Base-by-base conservation (phyloP, 2,329 filamentous ascomycete species). In the Curvularia verruculosa region DNA sequence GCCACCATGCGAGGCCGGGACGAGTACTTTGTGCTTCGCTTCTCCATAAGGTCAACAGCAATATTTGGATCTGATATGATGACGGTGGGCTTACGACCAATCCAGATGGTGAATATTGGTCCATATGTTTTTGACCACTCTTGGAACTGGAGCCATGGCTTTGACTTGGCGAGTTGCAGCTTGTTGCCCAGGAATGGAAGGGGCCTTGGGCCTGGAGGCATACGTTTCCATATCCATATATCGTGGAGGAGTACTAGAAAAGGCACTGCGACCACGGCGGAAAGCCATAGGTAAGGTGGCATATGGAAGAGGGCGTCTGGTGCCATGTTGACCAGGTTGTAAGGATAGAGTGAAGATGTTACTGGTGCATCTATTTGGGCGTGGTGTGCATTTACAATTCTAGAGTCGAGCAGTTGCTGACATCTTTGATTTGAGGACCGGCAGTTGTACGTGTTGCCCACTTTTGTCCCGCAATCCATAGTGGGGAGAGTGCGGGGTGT, bases 81-180 rank as follows among this genome's bases (percentile, higher is more conserved):
- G 5, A 82, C 57, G 0, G 79, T 80, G 2, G 79, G 79, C 10
- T 72, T 75, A n/a, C 79, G 71, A 0, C 80, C 80, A 24, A 81
- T 77, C 80, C 79, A 81, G 57, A 82, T 74, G 2, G 80, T 82
- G 65, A 79, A 81, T 47, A 82, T 80, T 3, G 79, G 78, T 0
- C 80, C 80, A 58, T 82, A 82, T 23, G 40, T 65, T 44, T 76
- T 72, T 9, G 77, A 77, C 79, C 79, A 81, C 52, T 77, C 65
- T 59, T 81, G 69, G 66, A 82, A 74, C 49, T 74, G 68, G 46
- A 73, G 63, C 73, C 73, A 75, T 39, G 72, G 72, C 43, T 68
- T 64, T n/a, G 69, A 66, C 41, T 67, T 69, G n/a, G 70, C 65
- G 3, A 74, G 63, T 37, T 73, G 66, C 23, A 69, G 59, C 26